Base-by-base conservation (phyloP, 2,329 filamentous ascomycete genomes). In the Xylariaceae sp. region DNA sequence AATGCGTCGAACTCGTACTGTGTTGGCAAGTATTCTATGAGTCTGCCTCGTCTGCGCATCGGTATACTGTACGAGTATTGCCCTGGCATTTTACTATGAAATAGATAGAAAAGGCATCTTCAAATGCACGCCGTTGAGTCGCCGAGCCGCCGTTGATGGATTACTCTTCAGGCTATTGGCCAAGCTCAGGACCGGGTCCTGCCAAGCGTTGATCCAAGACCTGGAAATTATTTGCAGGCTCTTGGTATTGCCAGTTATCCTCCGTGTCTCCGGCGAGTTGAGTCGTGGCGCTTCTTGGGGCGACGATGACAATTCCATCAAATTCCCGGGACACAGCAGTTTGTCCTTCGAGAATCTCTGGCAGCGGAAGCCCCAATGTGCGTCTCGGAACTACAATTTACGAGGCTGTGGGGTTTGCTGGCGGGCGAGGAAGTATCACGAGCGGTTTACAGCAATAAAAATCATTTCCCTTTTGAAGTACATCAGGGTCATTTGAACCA, bases 201-300 rank as follows among this genome's bases (percentile, higher is more conserved):
- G 53, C 53, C 53, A 55, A 55, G 53, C 48, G n/a, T 17, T 39
- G 31, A 12, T 45, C 47, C 31, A 53, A 44, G 47, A 36, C 17
- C 41, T 53, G 31, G 42, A 36, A 31, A 38, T 42, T n/a, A 42
- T 34, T 36, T n/a, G 41, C 34, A 19, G 11, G 19, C 39, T 41
- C 47, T 48, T 40, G 45, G 18, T 28, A 45, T 45, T 50, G 38
- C 39, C 38, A 36, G 22, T 31, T 10, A 31, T 42, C 22, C 44
- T n/a, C 11, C 22, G 22, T 28, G 22, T 7, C 22, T n/a, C 22
- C 22, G 22, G 22, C 22, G 22, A 28, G n/a, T n/a, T 7, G 22
- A 28, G 22, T 28, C 22, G 22, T 48, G 22, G 22, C 39, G 47
- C 34, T 47, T 44, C 33, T 47, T 50, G 33, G 47, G 22, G 41